Evolutionary conservation across 2,329 filamentous ascomycete species (phyloP), one percentile per base, ranked within the genome.

Genomic region (Alternaria consortialis): DNA sequence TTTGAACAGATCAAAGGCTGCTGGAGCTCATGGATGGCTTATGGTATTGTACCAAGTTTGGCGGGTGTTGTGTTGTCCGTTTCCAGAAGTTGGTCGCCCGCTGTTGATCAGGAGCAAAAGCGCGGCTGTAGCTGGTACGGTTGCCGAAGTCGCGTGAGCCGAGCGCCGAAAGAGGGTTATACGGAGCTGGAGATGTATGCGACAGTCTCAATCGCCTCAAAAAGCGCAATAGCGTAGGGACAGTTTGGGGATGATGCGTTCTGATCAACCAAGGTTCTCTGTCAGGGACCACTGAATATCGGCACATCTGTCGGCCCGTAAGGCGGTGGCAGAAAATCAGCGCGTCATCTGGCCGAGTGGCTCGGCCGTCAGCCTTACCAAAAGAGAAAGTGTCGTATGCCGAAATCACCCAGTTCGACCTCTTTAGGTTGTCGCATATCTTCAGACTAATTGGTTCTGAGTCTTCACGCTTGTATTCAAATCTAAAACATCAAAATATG

Each of bases 11-110:
- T 63, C 36, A 66, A 36, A 44, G 47, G 42, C 48, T 43, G 27
- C 20, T 48, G 32, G 44, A 67, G 67, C 66, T 73, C 74, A 72
- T 73, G 42, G 53, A 71, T 53, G 68, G 67, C 64, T 64, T 47
- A 39, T 40, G 17, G 25, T 43, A 53, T 36, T 31, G 42, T 56
- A 44, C 34, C 15, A 55, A 31, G 55, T 57, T 43, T 67, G 53
- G 58, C 54, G 36, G 53, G 62, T 56, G 64, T 53, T 46, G 61
- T 65, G 61, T 36, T 61, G 64, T 56, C 62, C 51, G 56, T 47
- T 62, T 53, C 50, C 50, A 53, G 64, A 61, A 62, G 58, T 62
- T 47, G 62, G 58, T 52, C 58, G 65, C 64, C 69, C 62, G 67
- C 57, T 63, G 62, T 50, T 63, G 67, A 66, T 70, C 60, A 69